Percentiles rank a stretch among this genome's conserved stretches.
phyloP scores from a whole-genome alignment of 2,329 filamentous ascomycete genomes.

The Monilinia fructicola region DNA sequence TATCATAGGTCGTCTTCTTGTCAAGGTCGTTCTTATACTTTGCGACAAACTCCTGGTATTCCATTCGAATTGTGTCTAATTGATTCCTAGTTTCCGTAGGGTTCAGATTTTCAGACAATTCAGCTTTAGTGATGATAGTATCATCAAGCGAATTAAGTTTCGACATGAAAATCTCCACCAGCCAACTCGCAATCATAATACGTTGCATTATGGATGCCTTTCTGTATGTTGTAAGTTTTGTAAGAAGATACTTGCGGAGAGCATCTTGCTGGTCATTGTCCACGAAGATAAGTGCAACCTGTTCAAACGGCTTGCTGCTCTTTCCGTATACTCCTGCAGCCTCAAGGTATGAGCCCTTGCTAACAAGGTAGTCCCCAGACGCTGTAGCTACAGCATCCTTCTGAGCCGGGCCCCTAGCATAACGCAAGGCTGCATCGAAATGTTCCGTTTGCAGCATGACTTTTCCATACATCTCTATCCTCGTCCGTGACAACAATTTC shows the following conservation, averaged over 20 bases:
- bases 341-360: constrained; percentile 78
- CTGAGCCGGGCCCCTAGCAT: constrained; percentile 76
- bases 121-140: constrained; percentile 84
- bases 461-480: constrained; percentile 89
- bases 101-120: constrained; percentile 70
- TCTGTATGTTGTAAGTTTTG: constrained; percentile 78
- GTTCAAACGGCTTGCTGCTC: constrained; percentile 95
- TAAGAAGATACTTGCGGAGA: constrained; percentile 81
- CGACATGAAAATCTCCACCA: constrained; percentile 95
- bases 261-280: constrained; percentile 89
- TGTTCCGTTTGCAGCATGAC: constrained; percentile 84
- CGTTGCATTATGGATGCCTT: constrained; percentile 87
- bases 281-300: constrained; percentile 88
- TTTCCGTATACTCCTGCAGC: constrained; percentile 89
- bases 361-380: constrained; percentile 83
- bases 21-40: constrained; percentile 88
- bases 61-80: constrained; percentile 66
- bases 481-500: constrained; percentile 91
- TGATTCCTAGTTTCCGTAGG: constrained; percentile 70
- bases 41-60: constrained; percentile 85
- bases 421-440: constrained; percentile 84
- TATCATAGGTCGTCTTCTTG: constrained; percentile 87
- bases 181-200: constrained; percentile 92
- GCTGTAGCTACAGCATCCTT: constrained; percentile 90
- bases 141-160: constrained; percentile 95